phyloP scores from a whole-genome alignment of 2,329 filamentous ascomycete species.

The Aspergillus sp. region DNA sequence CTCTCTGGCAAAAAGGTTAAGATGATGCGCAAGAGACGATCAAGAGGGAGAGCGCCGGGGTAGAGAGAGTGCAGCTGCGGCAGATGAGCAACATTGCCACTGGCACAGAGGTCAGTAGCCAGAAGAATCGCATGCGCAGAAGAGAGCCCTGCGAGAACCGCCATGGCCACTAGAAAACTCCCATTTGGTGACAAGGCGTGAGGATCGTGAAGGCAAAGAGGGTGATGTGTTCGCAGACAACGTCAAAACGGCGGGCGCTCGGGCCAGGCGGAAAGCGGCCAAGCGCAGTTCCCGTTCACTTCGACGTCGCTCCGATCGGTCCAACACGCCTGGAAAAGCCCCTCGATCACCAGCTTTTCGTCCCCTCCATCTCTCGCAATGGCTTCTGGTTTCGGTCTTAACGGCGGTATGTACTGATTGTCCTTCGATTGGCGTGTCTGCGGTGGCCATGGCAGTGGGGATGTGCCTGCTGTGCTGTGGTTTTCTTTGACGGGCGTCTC shows the following conservation, averaged over 20 bases:
- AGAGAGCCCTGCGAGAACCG: conserved; percentile 39
- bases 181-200: no score
- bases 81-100: conserved; percentile 50
- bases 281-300: neutral
- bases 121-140: conserved; percentile 55
- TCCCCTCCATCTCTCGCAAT: conserved; percentile 29
- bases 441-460: conserved; percentile 1
- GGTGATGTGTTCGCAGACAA: conserved; percentile 23
- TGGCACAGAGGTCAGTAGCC: conserved; percentile 52
- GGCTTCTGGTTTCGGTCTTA: conserved; percentile 52
- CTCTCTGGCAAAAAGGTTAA: conserved; percentile 60
- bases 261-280: conserved; percentile 14
- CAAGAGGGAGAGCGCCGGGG: conserved; percentile 44
- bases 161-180: conserved; percentile 25
- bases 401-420: conserved; percentile 40
- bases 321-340: conserved; percentile 9
- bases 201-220: conserved; percentile 1
- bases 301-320: conserved; percentile 2
- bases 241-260: conserved; percentile 7
- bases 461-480: no score
- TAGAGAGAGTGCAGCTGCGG: conserved; percentile 48
- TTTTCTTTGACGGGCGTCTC: neutral
- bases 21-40: conserved; percentile 54
- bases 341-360: conserved; percentile 11
- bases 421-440: conserved; percentile 1